Percentiles rank a stretch among this genome's conserved stretches.
Evolutionary conservation across 148 eudicot genomes (phyloP).

Genomic region (Rhododendron williamsianum): DNA sequence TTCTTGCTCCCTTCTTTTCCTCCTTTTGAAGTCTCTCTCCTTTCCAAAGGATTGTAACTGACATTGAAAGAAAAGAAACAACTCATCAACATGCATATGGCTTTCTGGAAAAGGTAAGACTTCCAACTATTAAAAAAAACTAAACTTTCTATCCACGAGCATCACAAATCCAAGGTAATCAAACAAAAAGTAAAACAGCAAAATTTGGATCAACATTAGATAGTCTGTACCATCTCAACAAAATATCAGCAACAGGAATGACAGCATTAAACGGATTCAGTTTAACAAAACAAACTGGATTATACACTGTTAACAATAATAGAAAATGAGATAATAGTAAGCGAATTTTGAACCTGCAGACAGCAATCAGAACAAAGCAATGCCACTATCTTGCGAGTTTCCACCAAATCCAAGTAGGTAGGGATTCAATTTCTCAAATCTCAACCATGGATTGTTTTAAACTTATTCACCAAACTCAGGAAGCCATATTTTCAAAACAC

Average conservation of each 20-base stretch:
- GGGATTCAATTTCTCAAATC: not conserved
- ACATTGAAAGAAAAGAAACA: not conserved
- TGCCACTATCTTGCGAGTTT: not conserved
- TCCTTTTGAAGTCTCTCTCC: conserved; percentile 77
- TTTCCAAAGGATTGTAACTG: conserved; percentile 81
- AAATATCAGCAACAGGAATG: not conserved
- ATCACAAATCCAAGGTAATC: not conserved
- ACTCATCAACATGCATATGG: not conserved
- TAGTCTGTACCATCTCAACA: not conserved
- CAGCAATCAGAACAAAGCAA: not conserved
- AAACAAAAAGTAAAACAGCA: not conserved
- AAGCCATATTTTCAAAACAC: not conserved
- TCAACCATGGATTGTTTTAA: not conserved
- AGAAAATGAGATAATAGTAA: not conserved
- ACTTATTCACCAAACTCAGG: not conserved
- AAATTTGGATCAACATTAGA: not conserved
- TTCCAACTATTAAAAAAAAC: not conserved
- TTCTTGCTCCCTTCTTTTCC: conserved; percentile 67
- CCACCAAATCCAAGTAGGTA: not conserved
- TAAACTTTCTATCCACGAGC: not conserved
- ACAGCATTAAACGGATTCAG: not conserved
- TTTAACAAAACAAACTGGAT: not conserved
- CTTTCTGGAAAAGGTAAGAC: not conserved
- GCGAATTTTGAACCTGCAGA: not conserved
- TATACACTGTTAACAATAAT: not conserved